Conservation (phyloP, 1,139 yeast genomes). For the Debaryomycetaceae sp. region DNA sequence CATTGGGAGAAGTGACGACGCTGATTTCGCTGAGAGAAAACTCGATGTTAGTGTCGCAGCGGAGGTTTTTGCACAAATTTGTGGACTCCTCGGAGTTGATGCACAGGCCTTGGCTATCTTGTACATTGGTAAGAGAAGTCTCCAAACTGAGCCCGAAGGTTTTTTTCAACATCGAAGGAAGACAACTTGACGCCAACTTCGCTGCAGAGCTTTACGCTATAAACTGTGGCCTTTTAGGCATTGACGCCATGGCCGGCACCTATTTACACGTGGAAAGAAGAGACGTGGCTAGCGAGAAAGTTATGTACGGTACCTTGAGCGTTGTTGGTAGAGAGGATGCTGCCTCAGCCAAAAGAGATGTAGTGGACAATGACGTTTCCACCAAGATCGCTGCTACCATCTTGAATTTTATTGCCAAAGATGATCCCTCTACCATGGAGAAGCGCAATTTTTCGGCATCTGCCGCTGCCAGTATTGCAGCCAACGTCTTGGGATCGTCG, state of each 20-base stretch:
- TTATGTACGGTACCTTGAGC: constrained; percentile 1
- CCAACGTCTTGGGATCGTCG: constrained; percentile 7
- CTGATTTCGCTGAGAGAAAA: constrained; percentile 6
- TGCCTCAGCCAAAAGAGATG: constrained; percentile 4
- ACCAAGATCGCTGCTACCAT: constrained; percentile 4
- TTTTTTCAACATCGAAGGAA: background rate
- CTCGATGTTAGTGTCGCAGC: constrained; percentile 2
- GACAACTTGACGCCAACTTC: constrained; percentile 3
- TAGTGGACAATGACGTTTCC: constrained; percentile 4
- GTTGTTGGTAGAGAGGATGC: background rate
- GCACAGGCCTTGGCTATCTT: constrained; percentile 3
- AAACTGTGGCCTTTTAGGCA: constrained; percentile 1
- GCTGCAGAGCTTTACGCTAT: constrained; percentile 2
- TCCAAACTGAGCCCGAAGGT: too few relatives aligned
- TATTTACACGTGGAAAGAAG: constrained; percentile 1
- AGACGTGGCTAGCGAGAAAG: too few relatives aligned
- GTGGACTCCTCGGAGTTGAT: constrained; percentile 6
- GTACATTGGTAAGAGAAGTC: constrained; percentile 6
- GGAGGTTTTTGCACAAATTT: constrained; percentile 4
- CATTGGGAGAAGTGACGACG: constrained; percentile 5
- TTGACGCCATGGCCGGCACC: constrained; percentile 2
- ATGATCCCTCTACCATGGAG: constrained; percentile 2
- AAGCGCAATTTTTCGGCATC: constrained; percentile 5
- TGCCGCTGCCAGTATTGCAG: constrained; percentile 3
- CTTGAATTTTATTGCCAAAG: background rate